Conservation (phyloP, 805 yeast species). For the Nakazawaea ambrosiae region DNA sequence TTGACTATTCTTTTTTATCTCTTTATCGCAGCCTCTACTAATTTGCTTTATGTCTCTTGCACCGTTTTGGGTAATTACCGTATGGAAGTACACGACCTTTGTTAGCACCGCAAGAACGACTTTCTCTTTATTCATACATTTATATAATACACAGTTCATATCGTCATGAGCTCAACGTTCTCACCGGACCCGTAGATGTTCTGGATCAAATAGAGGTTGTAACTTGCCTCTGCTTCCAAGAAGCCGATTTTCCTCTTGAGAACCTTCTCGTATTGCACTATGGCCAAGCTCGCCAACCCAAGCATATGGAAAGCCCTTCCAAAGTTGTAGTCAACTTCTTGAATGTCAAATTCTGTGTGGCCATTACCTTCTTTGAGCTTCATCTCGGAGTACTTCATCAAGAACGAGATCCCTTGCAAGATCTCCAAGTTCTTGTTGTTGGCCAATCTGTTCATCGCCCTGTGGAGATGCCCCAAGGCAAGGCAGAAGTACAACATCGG, state of each 20-base stretch:
- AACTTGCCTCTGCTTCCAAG: slow-evolving; percentile 10
- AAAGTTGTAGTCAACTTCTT: slow-evolving; percentile 76
- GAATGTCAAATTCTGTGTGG: slow-evolving; percentile 41
- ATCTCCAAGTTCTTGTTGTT: slow-evolving; percentile 81
- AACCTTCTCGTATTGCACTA: slow-evolving; percentile 66
- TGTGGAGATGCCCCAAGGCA: slow-evolving; percentile 77
- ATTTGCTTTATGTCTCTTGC: too few species aligned
- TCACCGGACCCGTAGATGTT: slow-evolving; percentile 8
- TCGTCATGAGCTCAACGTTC: slow-evolving; percentile 6
- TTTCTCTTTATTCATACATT: too few species aligned
- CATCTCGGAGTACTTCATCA: slow-evolving; percentile 61
- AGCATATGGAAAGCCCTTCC: slow-evolving; percentile 82
- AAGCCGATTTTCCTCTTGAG: slow-evolving; percentile 23
- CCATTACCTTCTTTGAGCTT: slow-evolving; percentile 29
- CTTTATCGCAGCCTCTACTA: too few species aligned
- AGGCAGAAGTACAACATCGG: slow-evolving; percentile 71
- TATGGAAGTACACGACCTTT: too few species aligned
- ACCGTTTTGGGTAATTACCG: too few species aligned
- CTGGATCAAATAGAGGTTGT: slow-evolving; percentile 6
- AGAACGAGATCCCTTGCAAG: slow-evolving; percentile 76
- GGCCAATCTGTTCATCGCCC: slow-evolving; percentile 88
- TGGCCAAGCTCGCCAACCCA: slow-evolving; percentile 70
- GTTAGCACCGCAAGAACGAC: too few species aligned
- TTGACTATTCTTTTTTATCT: neutral
- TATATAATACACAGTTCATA: too few species aligned